A percentile compares a stretch with the other conserved stretches of the same genome.
These are phyloP conservation scores for Candida sithepensis DNA, from an alignment of 805 yeast genomes.

Conservation along the genomic window DNA sequence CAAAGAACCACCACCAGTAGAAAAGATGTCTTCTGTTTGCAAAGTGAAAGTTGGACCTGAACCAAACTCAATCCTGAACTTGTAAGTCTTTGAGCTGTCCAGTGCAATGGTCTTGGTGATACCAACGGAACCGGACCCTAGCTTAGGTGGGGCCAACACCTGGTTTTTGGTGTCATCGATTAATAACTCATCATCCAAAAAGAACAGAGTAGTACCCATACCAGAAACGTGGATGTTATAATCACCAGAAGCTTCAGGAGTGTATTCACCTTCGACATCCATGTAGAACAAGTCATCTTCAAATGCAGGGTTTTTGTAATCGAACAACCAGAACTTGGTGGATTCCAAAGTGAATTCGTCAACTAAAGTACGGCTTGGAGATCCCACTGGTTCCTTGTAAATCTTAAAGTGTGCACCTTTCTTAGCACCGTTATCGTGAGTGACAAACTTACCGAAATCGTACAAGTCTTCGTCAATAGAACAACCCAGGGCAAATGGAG, in stretches of 20 bases:
- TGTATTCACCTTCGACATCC: constrained; percentile 37
- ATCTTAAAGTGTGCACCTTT: constrained; percentile 29
- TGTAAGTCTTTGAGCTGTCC: constrained; percentile 33
- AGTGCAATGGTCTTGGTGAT: constrained; percentile 22
- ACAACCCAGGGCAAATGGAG: constrained; percentile 34
- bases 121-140: constrained; percentile 31
- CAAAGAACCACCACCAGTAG: constrained; percentile 33
- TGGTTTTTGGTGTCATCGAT: constrained; percentile 45
- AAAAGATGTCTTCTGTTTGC: constrained; percentile 16
- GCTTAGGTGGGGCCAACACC: constrained; percentile 36
- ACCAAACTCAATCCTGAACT: constrained; percentile 39
- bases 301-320: constrained; percentile 20
- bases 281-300: constrained; percentile 32
- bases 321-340: constrained; percentile 19
- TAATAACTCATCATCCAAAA: constrained; percentile 38
- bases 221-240: constrained; percentile 38
- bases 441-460: constrained; percentile 15
- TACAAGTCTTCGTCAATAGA: constrained; percentile 18
- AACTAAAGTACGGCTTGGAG: constrained; percentile 22
- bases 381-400: constrained; percentile 25
- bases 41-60: constrained; percentile 35
- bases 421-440: constrained; percentile 18
- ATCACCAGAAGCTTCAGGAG: constrained; percentile 36
- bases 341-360: constrained; percentile 25
- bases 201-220: constrained; percentile 41